A percentile compares a stretch with the other conserved stretches of the same genome.
phyloP scores from a whole-genome alignment of 805 yeast genomes.

The Saturnispora serradocipensis region DNA sequence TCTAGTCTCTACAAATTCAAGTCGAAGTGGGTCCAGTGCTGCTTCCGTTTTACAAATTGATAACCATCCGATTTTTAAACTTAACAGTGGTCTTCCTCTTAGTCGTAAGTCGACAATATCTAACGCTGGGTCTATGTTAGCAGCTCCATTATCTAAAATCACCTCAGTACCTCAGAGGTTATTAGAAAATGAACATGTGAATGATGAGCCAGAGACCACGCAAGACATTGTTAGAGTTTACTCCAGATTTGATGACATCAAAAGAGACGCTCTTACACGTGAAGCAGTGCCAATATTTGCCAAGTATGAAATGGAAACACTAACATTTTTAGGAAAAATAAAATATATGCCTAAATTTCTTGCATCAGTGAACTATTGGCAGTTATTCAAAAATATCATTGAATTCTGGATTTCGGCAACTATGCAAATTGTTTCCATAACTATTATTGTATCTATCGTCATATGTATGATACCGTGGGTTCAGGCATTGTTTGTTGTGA shows the following conservation, averaged over 20 bases:
- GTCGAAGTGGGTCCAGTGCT: neutral
- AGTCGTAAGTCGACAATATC: neutral
- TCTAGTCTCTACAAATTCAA: neutral
- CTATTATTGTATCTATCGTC: conserved; percentile 55
- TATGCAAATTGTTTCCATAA: conserved; percentile 60
- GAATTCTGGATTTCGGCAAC: conserved; percentile 35
- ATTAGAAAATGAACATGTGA: conserved; percentile 15
- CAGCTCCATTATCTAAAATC: conserved; percentile 5
- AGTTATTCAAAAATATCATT: conserved; percentile 5
- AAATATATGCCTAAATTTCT: conserved; percentile 1
- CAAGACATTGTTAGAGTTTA: conserved; percentile 42
- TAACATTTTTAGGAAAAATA: neutral
- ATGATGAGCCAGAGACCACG: conserved; percentile 28
- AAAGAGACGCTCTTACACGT: conserved; percentile 13
- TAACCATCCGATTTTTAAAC: neutral
- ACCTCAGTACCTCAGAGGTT: conserved; percentile 15
- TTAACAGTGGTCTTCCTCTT: neutral
- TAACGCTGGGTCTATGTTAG: neutral
- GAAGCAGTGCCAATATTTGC: neutral
- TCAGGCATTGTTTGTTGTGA: conserved; percentile 54
- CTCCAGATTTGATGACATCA: conserved; percentile 35
- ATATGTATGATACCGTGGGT: conserved; percentile 85
- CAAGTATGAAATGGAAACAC: neutral
- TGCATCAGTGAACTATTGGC: conserved; percentile 7
- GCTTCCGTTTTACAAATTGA: neutral